These are phyloP conservation scores for Daldinia sp. DNA, from an alignment of 2,329 filamentous ascomycete species.

Conservation along the genomic window DNA sequence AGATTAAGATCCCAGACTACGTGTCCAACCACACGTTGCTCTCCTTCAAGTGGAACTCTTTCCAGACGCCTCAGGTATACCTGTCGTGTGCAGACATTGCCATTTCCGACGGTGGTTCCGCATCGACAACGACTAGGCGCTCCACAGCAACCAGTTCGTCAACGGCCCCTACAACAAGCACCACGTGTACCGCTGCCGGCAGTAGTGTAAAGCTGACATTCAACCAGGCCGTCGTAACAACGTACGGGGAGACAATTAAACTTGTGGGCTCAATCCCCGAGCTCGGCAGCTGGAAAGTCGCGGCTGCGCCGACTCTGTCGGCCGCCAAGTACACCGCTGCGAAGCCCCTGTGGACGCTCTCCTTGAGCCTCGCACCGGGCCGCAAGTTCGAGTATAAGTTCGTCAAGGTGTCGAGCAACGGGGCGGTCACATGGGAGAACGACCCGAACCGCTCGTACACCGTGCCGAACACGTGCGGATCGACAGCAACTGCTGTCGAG, in stretches of 20 bases:
- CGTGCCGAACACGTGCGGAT: slow-evolving; percentile 46
- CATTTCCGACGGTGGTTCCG: slow-evolving; percentile 41
- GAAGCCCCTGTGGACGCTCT: slow-evolving; percentile 67
- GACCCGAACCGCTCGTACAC: slow-evolving; percentile 60
- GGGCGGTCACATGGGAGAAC: slow-evolving; percentile 68
- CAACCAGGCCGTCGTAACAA: slow-evolving; percentile 58
- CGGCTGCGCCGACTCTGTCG: slow-evolving; percentile 61
- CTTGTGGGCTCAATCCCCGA: slow-evolving; percentile 57
- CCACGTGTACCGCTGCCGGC: slow-evolving; percentile 39
- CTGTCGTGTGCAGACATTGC: slow-evolving; percentile 59
- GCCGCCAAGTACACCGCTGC: slow-evolving; percentile 65
- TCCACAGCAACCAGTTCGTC: slow-evolving; percentile 22
- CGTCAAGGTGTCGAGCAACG: slow-evolving; percentile 64
- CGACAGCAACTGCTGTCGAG: slow-evolving; percentile 38
- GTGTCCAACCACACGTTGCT: slow-evolving; percentile 63
- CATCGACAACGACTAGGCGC: slow-evolving; percentile 28
- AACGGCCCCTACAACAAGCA: slow-evolving; percentile 46
- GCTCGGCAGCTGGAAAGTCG: slow-evolving; percentile 65
- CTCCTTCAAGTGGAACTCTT: slow-evolving; percentile 67
- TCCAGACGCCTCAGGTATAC: slow-evolving; percentile 66
- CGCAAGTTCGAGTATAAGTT: slow-evolving; percentile 70
- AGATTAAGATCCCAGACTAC: slow-evolving; percentile 63
- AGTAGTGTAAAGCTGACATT: slow-evolving; percentile 58
- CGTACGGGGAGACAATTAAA: slow-evolving; percentile 64
- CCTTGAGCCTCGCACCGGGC: slow-evolving; percentile 64